These are phyloP conservation scores for Penicillium riverlandense DNA, from an alignment of 495 filamentous ascomycete genomes.

Conservation along the genomic window DNA sequence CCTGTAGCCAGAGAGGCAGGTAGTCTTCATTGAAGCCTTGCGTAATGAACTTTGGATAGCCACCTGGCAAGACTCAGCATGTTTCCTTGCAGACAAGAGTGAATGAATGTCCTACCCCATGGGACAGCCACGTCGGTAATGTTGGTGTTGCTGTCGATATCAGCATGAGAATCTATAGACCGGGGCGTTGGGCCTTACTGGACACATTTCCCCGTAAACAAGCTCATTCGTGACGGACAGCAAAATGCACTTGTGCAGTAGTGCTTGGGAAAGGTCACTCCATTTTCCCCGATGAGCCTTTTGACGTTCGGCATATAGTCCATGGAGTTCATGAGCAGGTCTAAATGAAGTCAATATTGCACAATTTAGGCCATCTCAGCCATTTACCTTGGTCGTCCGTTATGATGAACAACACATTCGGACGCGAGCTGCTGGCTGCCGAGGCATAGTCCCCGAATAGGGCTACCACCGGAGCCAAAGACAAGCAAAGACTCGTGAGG, in stretches of 20 bases:
- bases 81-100: too few species aligned
- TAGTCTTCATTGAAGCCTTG: constrained; percentile 58
- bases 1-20: constrained; percentile 61
- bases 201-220: constrained; percentile 14
- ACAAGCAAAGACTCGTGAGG: too few species aligned
- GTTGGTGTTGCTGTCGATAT: constrained; percentile 51
- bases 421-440: background rate
- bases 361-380: background rate
- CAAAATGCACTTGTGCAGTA: constrained; percentile 54
- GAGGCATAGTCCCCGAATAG: too few species aligned
- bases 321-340: background rate
- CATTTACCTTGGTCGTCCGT: background rate
- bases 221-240: constrained; percentile 51
- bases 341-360: background rate
- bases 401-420: background rate
- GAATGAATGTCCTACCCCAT: too few species aligned
- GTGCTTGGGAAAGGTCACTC: constrained; percentile 45
- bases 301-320: background rate
- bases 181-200: constrained; percentile 50
- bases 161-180: too few species aligned
- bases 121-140: constrained; percentile 48
- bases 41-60: constrained; percentile 56
- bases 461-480: too few species aligned
- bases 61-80: constrained; percentile 45
- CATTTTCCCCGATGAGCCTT: constrained; percentile 39